Evolutionary conservation across 2,329 filamentous ascomycete genomes (phyloP).

Genomic region (Neophaeococcomyces aloes): DNA sequence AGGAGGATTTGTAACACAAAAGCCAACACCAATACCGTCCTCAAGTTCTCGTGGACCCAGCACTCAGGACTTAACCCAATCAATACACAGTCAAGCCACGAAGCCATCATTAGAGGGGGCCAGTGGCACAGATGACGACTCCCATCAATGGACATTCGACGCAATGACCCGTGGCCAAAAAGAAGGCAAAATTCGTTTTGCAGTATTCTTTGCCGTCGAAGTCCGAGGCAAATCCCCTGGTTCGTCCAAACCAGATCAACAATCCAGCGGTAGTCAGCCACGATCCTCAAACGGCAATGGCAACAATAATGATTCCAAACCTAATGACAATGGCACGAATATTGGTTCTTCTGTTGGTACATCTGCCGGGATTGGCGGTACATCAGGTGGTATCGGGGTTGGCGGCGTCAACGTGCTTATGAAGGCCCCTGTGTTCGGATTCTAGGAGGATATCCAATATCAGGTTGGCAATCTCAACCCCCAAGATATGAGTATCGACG

Average conservation of each 20-base stretch:
- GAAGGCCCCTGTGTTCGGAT: too few species aligned
- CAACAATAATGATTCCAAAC: not conserved
- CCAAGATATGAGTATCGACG: too few species aligned
- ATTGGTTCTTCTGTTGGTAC: not conserved
- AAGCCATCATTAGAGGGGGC: not conserved
- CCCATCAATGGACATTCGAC: constrained; percentile 12
- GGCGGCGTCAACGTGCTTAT: constrained; percentile 50
- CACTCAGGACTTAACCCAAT: not conserved
- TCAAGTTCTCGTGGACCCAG: not conserved
- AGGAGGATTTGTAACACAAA: not conserved
- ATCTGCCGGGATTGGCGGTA: not conserved
- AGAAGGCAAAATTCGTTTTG: constrained; percentile 55
- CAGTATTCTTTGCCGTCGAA: constrained; percentile 64
- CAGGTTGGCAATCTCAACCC: too few species aligned
- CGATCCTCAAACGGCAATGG: constrained; percentile 11
- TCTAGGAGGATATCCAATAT: too few species aligned
- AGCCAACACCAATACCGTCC: not conserved
- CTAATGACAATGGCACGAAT: not conserved
- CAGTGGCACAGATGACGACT: not conserved
- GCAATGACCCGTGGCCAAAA: constrained; percentile 14
- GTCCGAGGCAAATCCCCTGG: constrained; percentile 51
- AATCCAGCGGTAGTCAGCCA: constrained; percentile 8
- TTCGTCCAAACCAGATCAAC: constrained; percentile 4
- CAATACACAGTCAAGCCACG: not conserved
- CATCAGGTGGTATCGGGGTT: constrained; percentile 10